Evolutionary conservation across 257 asterid species (phyloP), one percentile per base, ranked within the genome.

Genomic region (Solanum etuberosum): DNA sequence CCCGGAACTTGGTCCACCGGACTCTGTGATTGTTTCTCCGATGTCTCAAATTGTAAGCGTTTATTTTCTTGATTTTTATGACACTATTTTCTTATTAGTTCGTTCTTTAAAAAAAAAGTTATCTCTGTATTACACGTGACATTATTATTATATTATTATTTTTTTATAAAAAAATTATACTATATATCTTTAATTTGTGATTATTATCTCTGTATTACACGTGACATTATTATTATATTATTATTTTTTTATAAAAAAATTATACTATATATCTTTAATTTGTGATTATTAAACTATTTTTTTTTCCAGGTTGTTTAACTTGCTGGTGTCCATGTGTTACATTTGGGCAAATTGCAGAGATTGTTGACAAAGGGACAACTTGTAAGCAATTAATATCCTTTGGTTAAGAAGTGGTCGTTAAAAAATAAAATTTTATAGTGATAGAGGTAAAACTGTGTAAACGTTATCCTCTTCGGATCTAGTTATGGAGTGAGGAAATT

Each of bases 1-100:
- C 91, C 84, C 3, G 91, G 90, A 61, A 63, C 81, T 1, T 93
- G 95, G 94, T 91, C 91, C 3, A 84, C 92, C 7, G 93, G 92
- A 86, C 92, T 92, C 5, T 93, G 90, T 13, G 92, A 42, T 38
- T 93, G 96, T 68, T 77, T 25, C 61, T 71, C 90, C 1, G 93
- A 93, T 87, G 43, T 83, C 67, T 7, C 90, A 35, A 91, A 80
- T n/a, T 91, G 96, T 93, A 89, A 63, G 91, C 48, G 5, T 32
- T 40, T 8, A 51, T 70, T 65, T 65, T 59, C 6, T 59, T 57
- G 2, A 20, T 57, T 57, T 21, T 6, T 29, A 29, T 11, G 2
- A 25, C 8, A 27, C 5, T 9, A 51, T 61, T n/a, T 23, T 10
- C 7, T 14, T 61, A n/a, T 61, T 10, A 61, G 4, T 61, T 6